Conservation (phyloP, 495 filamentous ascomycete species). For the Aspergillus wentii region DNA sequence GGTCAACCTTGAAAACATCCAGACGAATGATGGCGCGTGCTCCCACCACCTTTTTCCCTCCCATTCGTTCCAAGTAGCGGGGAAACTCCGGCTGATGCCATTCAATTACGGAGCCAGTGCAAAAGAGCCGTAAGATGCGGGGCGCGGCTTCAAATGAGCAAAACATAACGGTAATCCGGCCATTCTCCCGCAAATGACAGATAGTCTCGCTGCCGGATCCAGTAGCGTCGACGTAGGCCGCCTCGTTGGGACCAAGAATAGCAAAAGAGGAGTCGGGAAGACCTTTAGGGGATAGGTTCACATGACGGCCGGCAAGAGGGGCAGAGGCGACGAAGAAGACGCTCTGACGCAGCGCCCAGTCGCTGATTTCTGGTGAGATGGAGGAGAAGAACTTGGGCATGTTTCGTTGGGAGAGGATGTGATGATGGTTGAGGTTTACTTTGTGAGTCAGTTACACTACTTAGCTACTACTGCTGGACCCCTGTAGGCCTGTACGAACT, state of each 20-base stretch:
- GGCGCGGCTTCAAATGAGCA: constrained; percentile 60
- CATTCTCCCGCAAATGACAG: constrained; percentile 69
- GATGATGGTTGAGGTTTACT: too few species aligned
- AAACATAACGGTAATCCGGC: constrained; percentile 67
- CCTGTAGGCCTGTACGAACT: too few species aligned
- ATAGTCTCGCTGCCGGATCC: constrained; percentile 72
- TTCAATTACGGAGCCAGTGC: constrained; percentile 62
- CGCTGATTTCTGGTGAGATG: constrained; percentile 47
- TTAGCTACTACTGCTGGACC: too few species aligned
- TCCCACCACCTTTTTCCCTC: constrained; percentile 33
- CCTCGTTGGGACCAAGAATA: constrained; percentile 50
- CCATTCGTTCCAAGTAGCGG: constrained; percentile 13
- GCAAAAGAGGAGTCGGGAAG: constrained; percentile 50
- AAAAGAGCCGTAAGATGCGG: constrained; percentile 67
- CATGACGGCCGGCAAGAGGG: constrained; percentile 51
- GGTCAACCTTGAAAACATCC: constrained; percentile 59
- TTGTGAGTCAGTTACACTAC: too few species aligned
- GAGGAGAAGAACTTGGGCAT: constrained; percentile 63
- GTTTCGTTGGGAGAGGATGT: too few species aligned
- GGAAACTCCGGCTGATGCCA: constrained; percentile 28
- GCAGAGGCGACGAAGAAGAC: constrained; percentile 68
- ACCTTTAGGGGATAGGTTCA: constrained; percentile 73
- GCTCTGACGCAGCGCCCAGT: constrained; percentile 58
- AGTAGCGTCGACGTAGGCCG: constrained; percentile 67
- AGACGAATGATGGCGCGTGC: constrained; percentile 60